phyloP scores from a whole-genome alignment of 768 basidiomycete genomes.

The Krasilnikovozyma curviuscula region DNA sequence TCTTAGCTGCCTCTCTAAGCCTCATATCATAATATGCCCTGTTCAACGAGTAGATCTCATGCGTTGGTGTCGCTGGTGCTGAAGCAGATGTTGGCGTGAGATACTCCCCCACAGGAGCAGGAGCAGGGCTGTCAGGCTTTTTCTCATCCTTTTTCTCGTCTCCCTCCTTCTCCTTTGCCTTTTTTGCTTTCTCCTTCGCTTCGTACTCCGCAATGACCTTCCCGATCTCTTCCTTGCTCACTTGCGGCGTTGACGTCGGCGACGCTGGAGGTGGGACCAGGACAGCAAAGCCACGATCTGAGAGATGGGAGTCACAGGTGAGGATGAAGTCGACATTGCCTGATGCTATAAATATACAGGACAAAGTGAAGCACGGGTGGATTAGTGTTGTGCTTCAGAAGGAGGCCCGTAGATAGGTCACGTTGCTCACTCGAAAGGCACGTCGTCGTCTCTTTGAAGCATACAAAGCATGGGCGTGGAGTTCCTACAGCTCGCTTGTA shows the following conservation, averaged over 20 bases:
- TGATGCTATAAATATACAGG: not conserved
- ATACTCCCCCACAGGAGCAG: too few relatives aligned
- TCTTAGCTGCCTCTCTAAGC: too few relatives aligned
- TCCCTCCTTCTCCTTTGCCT: not conserved
- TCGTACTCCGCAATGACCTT: constrained; percentile 11
- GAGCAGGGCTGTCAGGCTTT: too few relatives aligned
- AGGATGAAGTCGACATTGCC: constrained; percentile 5
- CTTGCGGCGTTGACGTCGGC: not conserved
- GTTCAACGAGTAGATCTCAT: too few relatives aligned
- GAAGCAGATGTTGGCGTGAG: too few relatives aligned
- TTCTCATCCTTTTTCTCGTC: not conserved
- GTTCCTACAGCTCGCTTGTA: constrained; percentile 6
- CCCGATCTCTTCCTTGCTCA: constrained; percentile 8
- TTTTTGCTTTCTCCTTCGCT: not conserved
- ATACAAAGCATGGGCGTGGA: constrained; percentile 9
- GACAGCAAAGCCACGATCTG: constrained; percentile 7
- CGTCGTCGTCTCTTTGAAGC: constrained; percentile 8
- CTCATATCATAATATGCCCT: too few relatives aligned
- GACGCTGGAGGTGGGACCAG: not conserved
- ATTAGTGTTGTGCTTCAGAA: too few relatives aligned
- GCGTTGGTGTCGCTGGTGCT: too few relatives aligned
- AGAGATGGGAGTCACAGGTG: constrained; percentile 1
- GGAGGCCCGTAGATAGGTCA: not conserved
- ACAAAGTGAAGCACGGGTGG: not conserved
- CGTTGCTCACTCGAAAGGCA: constrained; percentile 1